Evolutionary conservation across 1,284 basidiomycete genomes (phyloP).

Genomic region (Phellopilus nigrolimitatus): DNA sequence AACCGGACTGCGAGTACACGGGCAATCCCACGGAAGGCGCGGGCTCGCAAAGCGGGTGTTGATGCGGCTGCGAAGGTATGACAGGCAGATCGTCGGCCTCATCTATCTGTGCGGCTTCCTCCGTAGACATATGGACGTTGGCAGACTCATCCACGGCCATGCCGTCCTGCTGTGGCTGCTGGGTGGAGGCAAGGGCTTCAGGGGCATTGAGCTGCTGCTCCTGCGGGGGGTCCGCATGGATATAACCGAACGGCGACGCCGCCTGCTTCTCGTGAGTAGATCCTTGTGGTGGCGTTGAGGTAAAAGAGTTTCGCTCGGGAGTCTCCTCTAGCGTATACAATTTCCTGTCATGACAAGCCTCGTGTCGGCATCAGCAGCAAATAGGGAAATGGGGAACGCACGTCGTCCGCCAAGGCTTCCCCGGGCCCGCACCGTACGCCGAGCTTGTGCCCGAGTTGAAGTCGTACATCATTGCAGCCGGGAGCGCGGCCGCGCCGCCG

Average conservation of each 20-base stretch:
- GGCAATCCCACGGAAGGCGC: too few species aligned
- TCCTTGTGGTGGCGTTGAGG: background rate
- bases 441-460: constrained; percentile 29
- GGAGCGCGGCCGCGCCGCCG: constrained; percentile 67
- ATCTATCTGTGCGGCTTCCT: too few species aligned
- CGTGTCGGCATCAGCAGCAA: background rate
- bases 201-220: too few species aligned
- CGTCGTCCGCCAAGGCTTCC: constrained; percentile 6
- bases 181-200: too few species aligned
- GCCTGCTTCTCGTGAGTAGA: background rate
- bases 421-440: constrained; percentile 7
- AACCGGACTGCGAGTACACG: too few species aligned
- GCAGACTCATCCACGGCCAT: background rate
- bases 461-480: constrained; percentile 37
- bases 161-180: background rate
- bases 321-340: constrained; percentile 3
- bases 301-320: too few species aligned
- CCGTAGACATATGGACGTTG: background rate
- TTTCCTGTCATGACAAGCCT: constrained; percentile 9
- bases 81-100: too few species aligned
- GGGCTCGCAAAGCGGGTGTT: too few species aligned
- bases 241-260: constrained; percentile 9
- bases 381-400: too few species aligned
- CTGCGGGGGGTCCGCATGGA: background rate
- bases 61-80: too few species aligned